These are phyloP conservation scores for Puccinia polysora DNA, from an alignment of 1,284 basidiomycete genomes.

Conservation along the genomic window DNA sequence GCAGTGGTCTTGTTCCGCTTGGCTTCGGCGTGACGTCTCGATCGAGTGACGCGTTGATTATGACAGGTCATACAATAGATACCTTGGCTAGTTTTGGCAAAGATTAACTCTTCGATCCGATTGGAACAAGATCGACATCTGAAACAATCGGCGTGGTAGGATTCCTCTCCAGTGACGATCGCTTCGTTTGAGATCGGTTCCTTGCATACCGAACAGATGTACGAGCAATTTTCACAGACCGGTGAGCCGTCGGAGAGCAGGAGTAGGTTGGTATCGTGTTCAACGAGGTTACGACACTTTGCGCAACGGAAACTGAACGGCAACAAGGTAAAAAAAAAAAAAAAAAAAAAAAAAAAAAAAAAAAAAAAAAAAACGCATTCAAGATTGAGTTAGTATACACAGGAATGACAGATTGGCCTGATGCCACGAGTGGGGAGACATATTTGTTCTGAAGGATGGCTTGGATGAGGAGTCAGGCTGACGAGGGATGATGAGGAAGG, in stretches of 20 bases:
- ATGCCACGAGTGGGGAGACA: too few species aligned
- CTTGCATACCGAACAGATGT: constrained; percentile 86
- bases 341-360: background rate
- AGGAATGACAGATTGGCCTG: too few species aligned
- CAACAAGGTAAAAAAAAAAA: too few species aligned
- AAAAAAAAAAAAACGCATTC: background rate
- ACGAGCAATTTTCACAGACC: constrained; percentile 93
- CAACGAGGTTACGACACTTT: constrained; percentile 57
- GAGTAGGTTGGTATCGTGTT: constrained; percentile 87
- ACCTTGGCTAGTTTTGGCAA: constrained; percentile 95
- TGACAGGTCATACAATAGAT: constrained; percentile 99
- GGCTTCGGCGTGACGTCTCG: constrained; percentile 77
- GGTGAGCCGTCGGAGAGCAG: constrained; percentile 93
- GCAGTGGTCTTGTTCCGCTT: constrained; percentile 55
- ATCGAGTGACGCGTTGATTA: constrained; percentile 89
- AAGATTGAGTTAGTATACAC: background rate
- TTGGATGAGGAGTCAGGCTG: background rate
- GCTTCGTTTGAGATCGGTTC: constrained; percentile 91
- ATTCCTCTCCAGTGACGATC: constrained; percentile 98
- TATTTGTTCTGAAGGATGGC: too few species aligned
- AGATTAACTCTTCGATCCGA: constrained; percentile 94
- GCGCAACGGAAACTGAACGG: constrained; percentile 37
- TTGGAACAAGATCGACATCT: constrained; percentile 91
- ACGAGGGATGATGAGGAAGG: background rate
- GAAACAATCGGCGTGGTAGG: constrained; percentile 97